Conservation (phyloP, 2,329 filamentous ascomycete species). For the Claviceps fusiformis region DNA sequence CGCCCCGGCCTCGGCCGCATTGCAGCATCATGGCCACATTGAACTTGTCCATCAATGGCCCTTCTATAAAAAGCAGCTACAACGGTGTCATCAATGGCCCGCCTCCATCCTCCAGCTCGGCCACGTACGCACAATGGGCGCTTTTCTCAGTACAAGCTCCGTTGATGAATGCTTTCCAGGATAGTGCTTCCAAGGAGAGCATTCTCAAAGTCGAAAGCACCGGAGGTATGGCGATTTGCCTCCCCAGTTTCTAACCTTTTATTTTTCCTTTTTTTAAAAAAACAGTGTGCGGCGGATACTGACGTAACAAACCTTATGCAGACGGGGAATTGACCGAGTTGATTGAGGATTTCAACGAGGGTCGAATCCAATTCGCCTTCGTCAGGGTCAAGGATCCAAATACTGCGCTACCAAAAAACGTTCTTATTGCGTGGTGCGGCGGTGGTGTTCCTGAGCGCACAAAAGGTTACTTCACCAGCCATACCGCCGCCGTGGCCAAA, state of each 20-base stretch:
- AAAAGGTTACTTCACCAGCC: conserved; percentile 96
- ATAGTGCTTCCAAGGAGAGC: conserved; percentile 76
- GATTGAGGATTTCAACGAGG: conserved; percentile 92
- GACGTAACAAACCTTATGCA: conserved; percentile 22
- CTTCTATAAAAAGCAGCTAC: conserved; percentile 75
- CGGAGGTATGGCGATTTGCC: conserved; percentile 46
- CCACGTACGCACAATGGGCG: conserved; percentile 85
- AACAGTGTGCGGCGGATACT: conserved; percentile 5
- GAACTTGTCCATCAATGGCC: conserved; percentile 66
- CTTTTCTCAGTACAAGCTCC: conserved; percentile 88
- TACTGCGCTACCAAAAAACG: conserved; percentile 73
- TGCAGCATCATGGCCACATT: conserved; percentile 55
- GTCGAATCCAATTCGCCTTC: conserved; percentile 91
- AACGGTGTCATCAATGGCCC: conserved; percentile 42
- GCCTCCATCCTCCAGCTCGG: conserved; percentile 44
- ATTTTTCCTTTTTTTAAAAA: not conserved
- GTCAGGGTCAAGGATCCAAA: conserved; percentile 95
- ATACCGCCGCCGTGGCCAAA: conserved; percentile 78
- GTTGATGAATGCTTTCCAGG: conserved; percentile 84
- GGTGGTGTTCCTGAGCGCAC: conserved; percentile 96
- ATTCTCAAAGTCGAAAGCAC: conserved; percentile 87
- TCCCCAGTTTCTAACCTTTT: not conserved
- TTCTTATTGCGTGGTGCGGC: conserved; percentile 92
- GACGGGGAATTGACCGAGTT: conserved; percentile 85
- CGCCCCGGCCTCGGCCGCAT: not conserved